A percentile compares a stretch with the other conserved stretches of the same genome.
Evolutionary conservation across 352 stramenopile species (phyloP).

Genomic region (Hyaloperonospora brassicae): DNA sequence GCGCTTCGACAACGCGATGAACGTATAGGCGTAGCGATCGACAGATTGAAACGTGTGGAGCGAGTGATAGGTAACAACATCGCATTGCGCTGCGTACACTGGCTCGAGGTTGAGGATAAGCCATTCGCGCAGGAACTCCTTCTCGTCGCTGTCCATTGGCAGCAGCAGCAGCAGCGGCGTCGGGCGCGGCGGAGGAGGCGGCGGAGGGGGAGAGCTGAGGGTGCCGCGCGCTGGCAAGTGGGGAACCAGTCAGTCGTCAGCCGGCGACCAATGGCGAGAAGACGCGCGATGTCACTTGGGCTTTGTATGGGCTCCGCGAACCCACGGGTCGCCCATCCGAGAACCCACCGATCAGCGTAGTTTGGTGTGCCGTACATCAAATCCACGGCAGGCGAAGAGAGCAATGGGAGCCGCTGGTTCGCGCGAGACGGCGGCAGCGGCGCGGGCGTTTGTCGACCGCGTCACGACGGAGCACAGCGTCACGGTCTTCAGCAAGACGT

Average conservation of each 20-base stretch:
- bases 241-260: conserved; percentile 21
- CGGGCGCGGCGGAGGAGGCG: conserved; percentile 2
- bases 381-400: neutral
- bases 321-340: conserved; percentile 3
- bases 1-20: too few relatives aligned
- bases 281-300: conserved; percentile 2
- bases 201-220: conserved; percentile 2
- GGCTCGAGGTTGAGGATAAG: conserved; percentile 77
- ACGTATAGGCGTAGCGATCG: neutral
- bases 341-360: conserved; percentile 1
- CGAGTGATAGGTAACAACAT: too few relatives aligned
- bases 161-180: neutral
- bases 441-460: conserved; percentile 48
- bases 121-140: conserved; percentile 81
- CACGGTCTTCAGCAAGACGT: conserved; percentile 90
- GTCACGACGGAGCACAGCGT: conserved; percentile 41
- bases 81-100: conserved; percentile 42
- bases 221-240: conserved; percentile 19
- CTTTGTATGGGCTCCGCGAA: conserved; percentile 9
- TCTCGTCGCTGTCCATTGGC: conserved; percentile 74
- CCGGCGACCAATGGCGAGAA: conserved; percentile 18
- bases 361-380: conserved; percentile 8
- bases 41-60: too few relatives aligned
- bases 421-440: conserved; percentile 43
- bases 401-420: conserved; percentile 35